Conservation (phyloP, 768 basidiomycete species). For the Leccinum imitatum region DNA sequence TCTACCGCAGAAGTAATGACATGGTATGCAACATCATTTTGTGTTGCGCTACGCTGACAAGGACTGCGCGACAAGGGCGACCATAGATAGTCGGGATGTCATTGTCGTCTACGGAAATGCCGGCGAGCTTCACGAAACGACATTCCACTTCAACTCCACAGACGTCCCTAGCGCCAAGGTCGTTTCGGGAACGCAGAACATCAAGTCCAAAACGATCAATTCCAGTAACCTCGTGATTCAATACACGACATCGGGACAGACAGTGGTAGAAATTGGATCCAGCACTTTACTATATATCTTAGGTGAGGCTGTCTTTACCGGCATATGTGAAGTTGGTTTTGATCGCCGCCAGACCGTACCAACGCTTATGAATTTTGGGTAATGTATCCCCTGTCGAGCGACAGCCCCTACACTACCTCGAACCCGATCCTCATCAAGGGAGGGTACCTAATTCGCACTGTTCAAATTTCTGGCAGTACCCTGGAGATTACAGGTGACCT, state of each 20-base stretch:
- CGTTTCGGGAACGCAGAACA: slow-evolving; percentile 26
- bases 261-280: slow-evolving; percentile 43
- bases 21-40: slow-evolving; percentile 33
- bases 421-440: slow-evolving; percentile 49
- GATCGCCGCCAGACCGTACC: slow-evolving; percentile 39
- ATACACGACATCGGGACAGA: slow-evolving; percentile 47
- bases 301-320: slow-evolving; percentile 30
- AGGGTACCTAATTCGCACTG: slow-evolving; percentile 47
- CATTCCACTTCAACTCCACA: slow-evolving; percentile 38
- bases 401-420: slow-evolving; percentile 34
- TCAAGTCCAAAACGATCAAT: slow-evolving; percentile 38
- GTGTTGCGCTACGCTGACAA: neutral
- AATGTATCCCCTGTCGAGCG: slow-evolving; percentile 36
- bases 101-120: slow-evolving; percentile 48
- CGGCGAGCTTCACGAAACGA: slow-evolving; percentile 50
- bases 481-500: slow-evolving; percentile 46
- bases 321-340: neutral
- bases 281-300: slow-evolving; percentile 44
- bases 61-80: slow-evolving; percentile 36
- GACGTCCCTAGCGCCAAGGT: slow-evolving; percentile 23
- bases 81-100: slow-evolving; percentile 47
- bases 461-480: slow-evolving; percentile 34
- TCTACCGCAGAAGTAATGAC: slow-evolving; percentile 51
- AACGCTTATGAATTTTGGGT: slow-evolving; percentile 55
- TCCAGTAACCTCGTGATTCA: slow-evolving; percentile 41